Conservation (phyloP, 2,329 filamentous ascomycete species). For the Thielaviopsis musarum region DNA sequence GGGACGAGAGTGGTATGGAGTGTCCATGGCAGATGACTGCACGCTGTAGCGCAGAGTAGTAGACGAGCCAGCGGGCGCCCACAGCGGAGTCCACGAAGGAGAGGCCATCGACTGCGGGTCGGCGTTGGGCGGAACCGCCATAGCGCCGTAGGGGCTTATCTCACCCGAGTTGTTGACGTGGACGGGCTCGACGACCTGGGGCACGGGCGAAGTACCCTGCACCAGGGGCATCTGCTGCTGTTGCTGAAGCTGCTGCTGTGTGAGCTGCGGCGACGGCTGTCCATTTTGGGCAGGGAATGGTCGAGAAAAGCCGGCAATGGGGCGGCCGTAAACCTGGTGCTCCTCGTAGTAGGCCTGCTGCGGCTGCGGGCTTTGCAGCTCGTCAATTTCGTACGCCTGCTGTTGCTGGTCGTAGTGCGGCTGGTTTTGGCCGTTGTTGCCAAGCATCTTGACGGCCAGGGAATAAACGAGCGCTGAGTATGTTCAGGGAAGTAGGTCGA, state of each 20-base stretch:
- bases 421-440: constrained; percentile 19
- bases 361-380: constrained; percentile 13
- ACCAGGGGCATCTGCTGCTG: not conserved
- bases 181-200: constrained; percentile 5
- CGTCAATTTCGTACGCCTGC: constrained; percentile 13
- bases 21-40: constrained; percentile 13
- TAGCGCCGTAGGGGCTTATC: constrained; percentile 10
- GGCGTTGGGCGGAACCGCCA: constrained; percentile 2
- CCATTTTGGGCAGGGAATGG: constrained; percentile 9
- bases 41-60: constrained; percentile 11
- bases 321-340: constrained; percentile 15
- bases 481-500: not conserved
- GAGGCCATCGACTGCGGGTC: constrained; percentile 5
- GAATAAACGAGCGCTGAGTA: not conserved
- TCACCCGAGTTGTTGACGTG: constrained; percentile 6
- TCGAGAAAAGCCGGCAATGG: constrained; percentile 16
- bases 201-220: constrained; percentile 16
- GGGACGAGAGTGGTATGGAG: constrained; percentile 15
- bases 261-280: constrained; percentile 12
- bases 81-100: constrained; percentile 9
- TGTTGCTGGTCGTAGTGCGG: constrained; percentile 17
- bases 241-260: constrained; percentile 13
- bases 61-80: constrained; percentile 6
- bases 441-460: constrained; percentile 19
- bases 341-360: constrained; percentile 18